phyloP scores from a whole-genome alignment of 768 basidiomycete species.

The Cubamyces sp. region DNA sequence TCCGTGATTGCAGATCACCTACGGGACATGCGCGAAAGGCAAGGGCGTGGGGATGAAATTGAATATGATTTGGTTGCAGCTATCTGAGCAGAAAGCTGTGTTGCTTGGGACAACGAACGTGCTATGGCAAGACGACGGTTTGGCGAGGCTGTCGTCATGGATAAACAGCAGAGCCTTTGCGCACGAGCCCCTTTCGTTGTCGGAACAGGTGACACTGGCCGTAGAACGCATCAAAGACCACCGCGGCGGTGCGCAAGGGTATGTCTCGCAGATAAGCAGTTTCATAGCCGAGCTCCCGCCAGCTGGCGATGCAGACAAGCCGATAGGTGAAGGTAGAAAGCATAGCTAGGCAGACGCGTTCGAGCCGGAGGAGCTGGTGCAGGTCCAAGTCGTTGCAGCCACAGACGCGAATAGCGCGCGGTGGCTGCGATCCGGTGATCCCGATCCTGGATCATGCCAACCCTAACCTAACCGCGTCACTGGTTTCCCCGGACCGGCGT shows the following conservation, averaged over 20 bases:
- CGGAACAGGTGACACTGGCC: too few relatives aligned
- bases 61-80: not conserved
- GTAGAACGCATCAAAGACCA: too few relatives aligned
- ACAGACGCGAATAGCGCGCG: not conserved
- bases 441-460: conserved; percentile 9
- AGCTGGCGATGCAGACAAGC: too few relatives aligned
- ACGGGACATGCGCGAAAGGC: not conserved
- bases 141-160: not conserved
- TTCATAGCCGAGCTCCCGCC: too few relatives aligned
- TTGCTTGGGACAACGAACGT: not conserved
- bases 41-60: not conserved
- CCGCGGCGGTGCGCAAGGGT: too few relatives aligned
- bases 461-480: conserved; percentile 5
- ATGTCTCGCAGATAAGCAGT: too few relatives aligned
- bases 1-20: conserved; percentile 6
- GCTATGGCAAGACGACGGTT: not conserved
- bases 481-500: not conserved
- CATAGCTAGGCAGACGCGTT: not conserved
- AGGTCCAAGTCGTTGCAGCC: not conserved
- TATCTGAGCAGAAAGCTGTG: not conserved
- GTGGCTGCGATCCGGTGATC: conserved; percentile 5
- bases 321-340: too few relatives aligned
- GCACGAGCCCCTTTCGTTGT: not conserved
- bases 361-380: not conserved
- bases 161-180: not conserved